phyloP scores from a whole-genome alignment of 2,329 filamentous ascomycete species.

The Cordyceps militaris region DNA sequence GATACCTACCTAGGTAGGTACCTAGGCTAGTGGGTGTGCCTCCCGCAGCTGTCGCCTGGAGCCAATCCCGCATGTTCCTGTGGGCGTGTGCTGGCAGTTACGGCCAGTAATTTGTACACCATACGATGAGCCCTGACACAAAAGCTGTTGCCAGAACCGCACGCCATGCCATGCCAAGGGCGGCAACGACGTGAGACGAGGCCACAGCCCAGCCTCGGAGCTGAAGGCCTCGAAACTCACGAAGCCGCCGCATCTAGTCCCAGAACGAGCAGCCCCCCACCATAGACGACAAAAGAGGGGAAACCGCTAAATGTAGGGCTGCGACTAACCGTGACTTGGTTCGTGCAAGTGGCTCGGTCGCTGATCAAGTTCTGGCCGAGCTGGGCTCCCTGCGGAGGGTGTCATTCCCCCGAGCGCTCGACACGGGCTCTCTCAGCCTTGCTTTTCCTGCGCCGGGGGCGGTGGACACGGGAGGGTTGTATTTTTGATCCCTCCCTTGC shows the following conservation, averaged over 20 bases:
- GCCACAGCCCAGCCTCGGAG: neutral
- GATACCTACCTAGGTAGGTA: too few relatives aligned
- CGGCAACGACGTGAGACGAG: neutral
- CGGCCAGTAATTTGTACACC: too few relatives aligned
- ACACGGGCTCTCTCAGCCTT: too few relatives aligned
- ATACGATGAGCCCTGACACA: too few relatives aligned
- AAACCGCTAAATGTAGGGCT: constrained; percentile 1
- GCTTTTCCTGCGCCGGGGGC: too few relatives aligned
- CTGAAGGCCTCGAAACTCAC: neutral
- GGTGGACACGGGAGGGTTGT: neutral
- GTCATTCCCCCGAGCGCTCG: too few relatives aligned
- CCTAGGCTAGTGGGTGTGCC: neutral
- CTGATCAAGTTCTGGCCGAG: too few relatives aligned
- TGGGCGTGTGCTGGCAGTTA: neutral
- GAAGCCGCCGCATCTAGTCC: neutral
- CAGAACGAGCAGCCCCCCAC: neutral
- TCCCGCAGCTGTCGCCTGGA: neutral
- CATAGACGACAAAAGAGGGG: neutral
- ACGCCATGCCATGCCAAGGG: neutral
- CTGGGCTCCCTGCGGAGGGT: too few relatives aligned
- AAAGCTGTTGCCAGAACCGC: neutral
- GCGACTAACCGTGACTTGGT: neutral
- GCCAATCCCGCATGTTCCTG: neutral
- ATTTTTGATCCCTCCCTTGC: neutral
- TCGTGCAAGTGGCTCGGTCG: too few relatives aligned